Conservation (phyloP, 2,329 filamentous ascomycete species). For the Pseudogymnoascus sp. region DNA sequence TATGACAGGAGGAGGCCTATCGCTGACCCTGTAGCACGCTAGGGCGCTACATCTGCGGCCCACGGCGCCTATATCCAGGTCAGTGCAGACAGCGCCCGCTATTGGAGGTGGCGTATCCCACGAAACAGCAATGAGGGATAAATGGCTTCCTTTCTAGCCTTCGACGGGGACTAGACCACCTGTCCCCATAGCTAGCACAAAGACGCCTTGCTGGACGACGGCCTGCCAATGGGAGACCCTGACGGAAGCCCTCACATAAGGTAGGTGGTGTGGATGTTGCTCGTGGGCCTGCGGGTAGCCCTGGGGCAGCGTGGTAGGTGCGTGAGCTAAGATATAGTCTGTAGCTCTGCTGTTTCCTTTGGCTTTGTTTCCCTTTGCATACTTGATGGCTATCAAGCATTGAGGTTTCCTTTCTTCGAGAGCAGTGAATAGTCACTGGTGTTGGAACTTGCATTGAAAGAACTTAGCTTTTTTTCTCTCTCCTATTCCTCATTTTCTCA, state of each 20-base stretch:
- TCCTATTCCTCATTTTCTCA: background rate
- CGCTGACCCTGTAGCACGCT: background rate
- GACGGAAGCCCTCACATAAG: background rate
- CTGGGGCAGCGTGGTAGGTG: slow-evolving; percentile 1
- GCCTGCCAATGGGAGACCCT: slow-evolving; percentile 1
- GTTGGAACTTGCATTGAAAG: background rate
- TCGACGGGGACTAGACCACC: background rate
- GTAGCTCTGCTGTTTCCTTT: slow-evolving; percentile 5
- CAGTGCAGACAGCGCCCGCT: background rate
- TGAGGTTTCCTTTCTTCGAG: background rate
- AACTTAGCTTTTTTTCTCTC: background rate
- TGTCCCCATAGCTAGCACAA: background rate
- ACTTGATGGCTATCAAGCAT: background rate
- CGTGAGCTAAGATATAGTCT: slow-evolving; percentile 1
- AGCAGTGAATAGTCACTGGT: background rate
- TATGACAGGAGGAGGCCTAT: background rate
- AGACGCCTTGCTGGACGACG: background rate
- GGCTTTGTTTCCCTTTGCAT: background rate
- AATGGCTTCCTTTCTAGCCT: background rate
- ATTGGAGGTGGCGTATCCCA: background rate
- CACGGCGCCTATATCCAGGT: background rate
- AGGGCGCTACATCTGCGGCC: slow-evolving; percentile 7
- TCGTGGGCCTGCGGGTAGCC: background rate
- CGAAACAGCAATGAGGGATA: background rate
- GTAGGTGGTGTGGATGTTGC: slow-evolving; percentile 1